phyloP scores from a whole-genome alignment of 1,284 basidiomycete species.

The Schizophyllum amplum region DNA sequence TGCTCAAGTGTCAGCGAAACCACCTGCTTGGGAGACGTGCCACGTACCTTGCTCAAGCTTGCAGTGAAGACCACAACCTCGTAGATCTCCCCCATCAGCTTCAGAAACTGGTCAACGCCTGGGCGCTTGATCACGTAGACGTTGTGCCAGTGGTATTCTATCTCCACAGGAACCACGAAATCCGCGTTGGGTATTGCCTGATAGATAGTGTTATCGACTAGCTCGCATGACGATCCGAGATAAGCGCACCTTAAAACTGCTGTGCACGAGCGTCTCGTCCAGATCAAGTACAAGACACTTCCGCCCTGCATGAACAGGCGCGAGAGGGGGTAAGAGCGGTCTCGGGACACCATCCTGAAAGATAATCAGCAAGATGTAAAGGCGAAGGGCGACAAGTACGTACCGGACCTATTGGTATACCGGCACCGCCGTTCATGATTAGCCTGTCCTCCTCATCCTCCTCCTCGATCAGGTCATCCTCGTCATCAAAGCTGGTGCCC shows the following conservation, averaged over 20 bases:
- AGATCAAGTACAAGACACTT: conserved; percentile 87
- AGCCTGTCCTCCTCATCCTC: conserved; percentile 36
- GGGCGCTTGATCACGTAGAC: conserved; percentile 99
- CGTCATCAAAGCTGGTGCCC: conserved; percentile 38
- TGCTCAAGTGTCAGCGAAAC: conserved; percentile 21
- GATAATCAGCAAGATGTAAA: not conserved
- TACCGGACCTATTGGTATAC: conserved; percentile 46
- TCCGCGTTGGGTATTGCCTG: conserved; percentile 94
- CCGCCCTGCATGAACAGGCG: conserved; percentile 57
- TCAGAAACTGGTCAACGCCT: conserved; percentile 94
- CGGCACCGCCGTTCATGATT: conserved; percentile 41
- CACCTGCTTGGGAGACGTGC: not conserved
- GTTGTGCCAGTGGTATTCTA: conserved; percentile 96
- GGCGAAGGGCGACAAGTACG: conserved; percentile 12
- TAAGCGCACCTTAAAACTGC: conserved; percentile 67
- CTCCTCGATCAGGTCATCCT: conserved; percentile 34
- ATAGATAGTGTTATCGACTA: not conserved
- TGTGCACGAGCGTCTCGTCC: conserved; percentile 86
- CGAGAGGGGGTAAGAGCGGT: conserved; percentile 68
- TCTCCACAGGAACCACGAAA: conserved; percentile 98
- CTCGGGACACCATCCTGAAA: conserved; percentile 73
- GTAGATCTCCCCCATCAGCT: conserved; percentile 96
- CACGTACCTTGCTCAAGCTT: conserved; percentile 81
- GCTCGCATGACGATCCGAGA: not conserved
- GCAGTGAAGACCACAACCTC: conserved; percentile 99